phyloP scores from a whole-genome alignment of 495 filamentous ascomycete genomes.

The Tetracladium setigerum region DNA sequence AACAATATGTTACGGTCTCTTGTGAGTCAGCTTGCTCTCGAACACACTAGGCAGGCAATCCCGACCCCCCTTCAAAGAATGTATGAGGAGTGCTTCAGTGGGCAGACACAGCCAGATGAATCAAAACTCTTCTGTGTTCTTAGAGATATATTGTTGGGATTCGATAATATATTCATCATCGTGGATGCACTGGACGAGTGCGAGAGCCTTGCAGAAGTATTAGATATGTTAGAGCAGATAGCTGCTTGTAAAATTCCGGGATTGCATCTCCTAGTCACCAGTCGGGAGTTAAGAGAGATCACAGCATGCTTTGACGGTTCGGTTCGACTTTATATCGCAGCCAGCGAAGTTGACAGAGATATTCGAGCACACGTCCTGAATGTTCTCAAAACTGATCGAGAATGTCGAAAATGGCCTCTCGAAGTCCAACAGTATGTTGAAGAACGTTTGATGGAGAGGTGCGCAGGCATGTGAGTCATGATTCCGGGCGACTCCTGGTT shows the following conservation, averaged over 20 bases:
- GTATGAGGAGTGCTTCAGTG: not conserved
- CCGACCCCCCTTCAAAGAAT: not conserved
- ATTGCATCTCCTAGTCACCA: slow-evolving; percentile 10
- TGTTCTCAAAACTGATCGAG: too few species aligned
- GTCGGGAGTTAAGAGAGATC: slow-evolving; percentile 7
- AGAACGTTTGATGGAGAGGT: not conserved
- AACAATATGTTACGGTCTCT: not conserved
- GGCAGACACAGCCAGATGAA: not conserved
- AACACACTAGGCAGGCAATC: too few species aligned
- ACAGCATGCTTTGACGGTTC: too few species aligned
- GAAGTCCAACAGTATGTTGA: not conserved
- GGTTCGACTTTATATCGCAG: too few species aligned
- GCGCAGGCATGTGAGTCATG: not conserved
- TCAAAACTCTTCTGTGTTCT: not conserved
- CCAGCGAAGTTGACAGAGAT: slow-evolving; percentile 14
- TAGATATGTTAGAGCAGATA: slow-evolving; percentile 1
- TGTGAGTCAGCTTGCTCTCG: not conserved
- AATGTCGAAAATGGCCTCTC: too few species aligned
- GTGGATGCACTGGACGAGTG: slow-evolving; percentile 9
- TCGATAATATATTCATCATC: slow-evolving; percentile 2
- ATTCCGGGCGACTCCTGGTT: too few species aligned
- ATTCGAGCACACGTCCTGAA: too few species aligned
- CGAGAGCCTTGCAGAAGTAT: not conserved
- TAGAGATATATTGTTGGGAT: slow-evolving; percentile 10
- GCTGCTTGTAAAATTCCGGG: not conserved